Conservation (phyloP, 2,329 filamentous ascomycete genomes). For the Ambrosiella beaveri region DNA sequence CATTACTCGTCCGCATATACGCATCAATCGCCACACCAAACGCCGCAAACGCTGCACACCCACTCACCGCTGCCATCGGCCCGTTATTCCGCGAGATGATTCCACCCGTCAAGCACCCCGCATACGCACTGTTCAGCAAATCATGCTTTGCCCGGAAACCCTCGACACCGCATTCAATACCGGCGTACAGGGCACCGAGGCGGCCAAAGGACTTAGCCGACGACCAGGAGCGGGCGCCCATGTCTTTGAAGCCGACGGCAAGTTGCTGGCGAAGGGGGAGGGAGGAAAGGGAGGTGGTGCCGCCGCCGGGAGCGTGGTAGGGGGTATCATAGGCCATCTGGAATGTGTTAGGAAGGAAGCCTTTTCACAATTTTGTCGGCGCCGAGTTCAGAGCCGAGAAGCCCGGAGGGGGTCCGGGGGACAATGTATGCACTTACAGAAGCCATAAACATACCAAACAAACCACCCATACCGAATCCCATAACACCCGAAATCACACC, state of each 20-base stretch:
- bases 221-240: conserved; percentile 68
- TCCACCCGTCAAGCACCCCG: conserved; percentile 82
- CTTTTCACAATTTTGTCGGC: no score
- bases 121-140: conserved; percentile 67
- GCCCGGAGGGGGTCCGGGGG: background rate
- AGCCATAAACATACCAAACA: conserved; percentile 97
- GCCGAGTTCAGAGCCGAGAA: no score
- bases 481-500: conserved; percentile 78
- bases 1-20: conserved; percentile 67
- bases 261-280: conserved; percentile 77
- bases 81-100: conserved; percentile 74
- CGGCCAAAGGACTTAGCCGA: conserved; percentile 91
- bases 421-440: conserved; percentile 42
- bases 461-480: conserved; percentile 82
- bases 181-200: conserved; percentile 77
- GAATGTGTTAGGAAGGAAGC: background rate
- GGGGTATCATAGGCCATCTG: conserved; percentile 98
- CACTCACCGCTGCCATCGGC: conserved; percentile 71
- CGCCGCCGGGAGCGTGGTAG: conserved; percentile 36
- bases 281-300: conserved; percentile 27
- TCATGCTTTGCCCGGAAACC: conserved; percentile 88
- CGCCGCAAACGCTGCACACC: conserved; percentile 84
- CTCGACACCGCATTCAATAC: conserved; percentile 92
- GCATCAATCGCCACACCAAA: conserved; percentile 85
- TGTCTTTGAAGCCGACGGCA: conserved; percentile 75